Conservation (phyloP, 306 rosid genomes). For the Cucumis hystrix region DNA sequence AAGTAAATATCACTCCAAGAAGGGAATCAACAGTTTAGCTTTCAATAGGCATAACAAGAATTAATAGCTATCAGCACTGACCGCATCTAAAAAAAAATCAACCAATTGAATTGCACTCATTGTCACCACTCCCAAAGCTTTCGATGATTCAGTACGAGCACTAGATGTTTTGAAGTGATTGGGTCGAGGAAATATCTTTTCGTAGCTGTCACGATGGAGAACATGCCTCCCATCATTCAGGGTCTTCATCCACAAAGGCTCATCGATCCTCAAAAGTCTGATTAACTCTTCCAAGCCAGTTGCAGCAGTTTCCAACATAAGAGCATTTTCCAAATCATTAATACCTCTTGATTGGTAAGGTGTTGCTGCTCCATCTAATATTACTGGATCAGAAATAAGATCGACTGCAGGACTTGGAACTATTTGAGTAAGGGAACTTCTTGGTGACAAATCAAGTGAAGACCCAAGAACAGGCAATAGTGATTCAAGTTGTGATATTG, state of each 20-base stretch:
- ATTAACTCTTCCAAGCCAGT: slow-evolving; percentile 40
- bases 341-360: background rate
- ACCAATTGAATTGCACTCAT: slow-evolving; percentile 30
- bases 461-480: slow-evolving; percentile 3
- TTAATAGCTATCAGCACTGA: slow-evolving; percentile 1
- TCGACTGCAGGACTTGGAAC: background rate
- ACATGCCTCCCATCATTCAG: slow-evolving; percentile 5
- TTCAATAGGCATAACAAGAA: background rate
- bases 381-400: background rate
- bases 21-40: background rate
- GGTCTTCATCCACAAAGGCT: slow-evolving; percentile 46
- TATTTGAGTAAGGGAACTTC: slow-evolving; percentile 11
- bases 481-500: slow-evolving; percentile 18
- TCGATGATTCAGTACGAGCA: slow-evolving; percentile 39
- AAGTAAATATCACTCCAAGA: background rate
- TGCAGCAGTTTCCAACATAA: slow-evolving; percentile 27
- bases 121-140: slow-evolving; percentile 33
- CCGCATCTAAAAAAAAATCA: slow-evolving; percentile 43
- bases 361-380: background rate
- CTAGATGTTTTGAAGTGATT: slow-evolving; percentile 8
- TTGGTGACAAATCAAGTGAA: background rate
- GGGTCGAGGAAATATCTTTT: slow-evolving; percentile 10
- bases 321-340: slow-evolving; percentile 20
- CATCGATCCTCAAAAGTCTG: slow-evolving; percentile 23
- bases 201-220: slow-evolving; percentile 39